These are phyloP conservation scores for Kwoniella botswanensis DNA, from an alignment of 768 basidiomycete species.

Conservation along the genomic window DNA sequence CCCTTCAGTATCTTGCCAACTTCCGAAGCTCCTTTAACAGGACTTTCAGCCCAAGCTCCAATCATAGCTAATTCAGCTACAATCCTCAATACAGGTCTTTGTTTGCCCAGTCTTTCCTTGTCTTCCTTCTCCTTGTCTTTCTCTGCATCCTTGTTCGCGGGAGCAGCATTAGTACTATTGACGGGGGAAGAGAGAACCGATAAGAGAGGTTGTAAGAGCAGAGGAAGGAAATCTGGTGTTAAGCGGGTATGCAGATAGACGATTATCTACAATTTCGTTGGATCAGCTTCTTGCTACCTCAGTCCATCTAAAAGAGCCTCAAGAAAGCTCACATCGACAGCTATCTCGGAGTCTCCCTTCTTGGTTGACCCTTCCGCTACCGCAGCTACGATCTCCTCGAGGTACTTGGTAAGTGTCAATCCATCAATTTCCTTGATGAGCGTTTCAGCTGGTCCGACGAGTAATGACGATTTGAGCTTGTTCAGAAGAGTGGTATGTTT, in stretches of 20 bases:
- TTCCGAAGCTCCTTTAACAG: conserved; percentile 69
- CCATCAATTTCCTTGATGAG: conserved; percentile 90
- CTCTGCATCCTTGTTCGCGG: conserved; percentile 61
- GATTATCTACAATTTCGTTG: conserved; percentile 68
- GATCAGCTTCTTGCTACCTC: background rate
- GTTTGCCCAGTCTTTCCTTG: conserved; percentile 72
- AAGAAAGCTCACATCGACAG: conserved; percentile 74
- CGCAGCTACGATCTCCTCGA: conserved; percentile 90
- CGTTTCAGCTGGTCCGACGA: conserved; percentile 65
- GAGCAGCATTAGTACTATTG: conserved; percentile 13
- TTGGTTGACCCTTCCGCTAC: conserved; percentile 80
- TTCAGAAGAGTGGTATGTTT: conserved; percentile 95
- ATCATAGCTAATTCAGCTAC: conserved; percentile 89
- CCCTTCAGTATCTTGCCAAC: conserved; percentile 86
- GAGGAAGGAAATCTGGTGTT: conserved; percentile 75
- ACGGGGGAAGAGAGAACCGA: conserved; percentile 44
- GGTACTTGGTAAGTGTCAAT: conserved; percentile 89
- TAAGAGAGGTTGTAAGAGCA: conserved; percentile 67
- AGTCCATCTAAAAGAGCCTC: background rate
- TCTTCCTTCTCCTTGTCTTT: conserved; percentile 94
- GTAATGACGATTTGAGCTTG: conserved; percentile 81
- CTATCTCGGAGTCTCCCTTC: conserved; percentile 90
- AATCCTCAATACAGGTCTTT: conserved; percentile 83
- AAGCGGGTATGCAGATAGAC: conserved; percentile 88
- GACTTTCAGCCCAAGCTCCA: conserved; percentile 74